Evolutionary conservation across 2,329 filamentous ascomycete species (phyloP), one percentile per base, ranked within the genome.

Genomic region (Colletotrichum gloeosporioides): DNA sequence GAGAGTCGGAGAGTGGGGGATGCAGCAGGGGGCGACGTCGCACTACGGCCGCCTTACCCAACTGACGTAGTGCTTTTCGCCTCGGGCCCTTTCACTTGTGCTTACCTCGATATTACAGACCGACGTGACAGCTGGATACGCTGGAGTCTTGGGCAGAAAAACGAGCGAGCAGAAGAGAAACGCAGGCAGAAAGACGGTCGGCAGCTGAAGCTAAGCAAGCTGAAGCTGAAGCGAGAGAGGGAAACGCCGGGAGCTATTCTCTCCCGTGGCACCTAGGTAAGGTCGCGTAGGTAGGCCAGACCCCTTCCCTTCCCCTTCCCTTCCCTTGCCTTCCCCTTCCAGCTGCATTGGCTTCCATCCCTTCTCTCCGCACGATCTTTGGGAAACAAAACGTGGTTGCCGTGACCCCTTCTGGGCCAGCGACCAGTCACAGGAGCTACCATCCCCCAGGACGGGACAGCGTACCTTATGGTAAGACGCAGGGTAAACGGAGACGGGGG

Each of bases 1-100:
- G 36, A 73, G 63, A 73, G 57, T 73, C 55, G 55, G 73, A 68
- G 73, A 73, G 73, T 73, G 73, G 70, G 73, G 73, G 64, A 73
- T 53, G 32, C 15, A 8, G 66, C 55, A 62, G 63, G 73, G 73
- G 73, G 25, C 53, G n/a, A 74, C 59, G 73, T 44, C 63, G 44
- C 73, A 27, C 63, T 63, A 64, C 62, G 55, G 34, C 62, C 68
- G 70, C 69, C 53, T 71, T 75, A 22, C 39, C 57, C 31, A 59
- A 68, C 62, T 69, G 73, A 76, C 73, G 73, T 76, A 76, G 73
- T 61, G 59, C 15, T 59, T 32, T 63, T 32, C 44, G 44, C 44
- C 44, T 62, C 18, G 57, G 57, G 57, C 12, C 55, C 27, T 59
- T 18, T 18, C 22, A 25, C 55, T 59, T 44, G n/a, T 16, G 55